Percentiles rank a stretch among this genome's conserved stretches.
Evolutionary conservation across 352 stramenopile genomes (phyloP).

Genomic region (Phytopythium aichiense): DNA sequence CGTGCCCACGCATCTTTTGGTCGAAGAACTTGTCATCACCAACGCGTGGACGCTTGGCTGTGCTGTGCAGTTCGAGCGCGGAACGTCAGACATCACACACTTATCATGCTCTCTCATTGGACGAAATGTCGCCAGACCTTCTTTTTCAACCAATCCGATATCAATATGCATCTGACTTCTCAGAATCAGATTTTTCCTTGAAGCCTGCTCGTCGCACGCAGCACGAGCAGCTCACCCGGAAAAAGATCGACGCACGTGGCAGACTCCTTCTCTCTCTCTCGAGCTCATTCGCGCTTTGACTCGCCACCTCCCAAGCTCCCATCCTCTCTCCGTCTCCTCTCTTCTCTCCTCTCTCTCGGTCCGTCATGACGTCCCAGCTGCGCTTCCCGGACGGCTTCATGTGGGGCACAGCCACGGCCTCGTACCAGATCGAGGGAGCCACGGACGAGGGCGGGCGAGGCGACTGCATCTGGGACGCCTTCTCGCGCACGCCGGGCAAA

Average conservation of each 20-base stretch:
- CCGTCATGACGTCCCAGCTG: constrained; percentile 22
- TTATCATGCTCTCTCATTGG: neutral
- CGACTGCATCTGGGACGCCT: constrained; percentile 90
- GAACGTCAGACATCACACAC: neutral
- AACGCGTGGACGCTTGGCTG: neutral
- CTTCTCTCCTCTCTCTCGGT: neutral
- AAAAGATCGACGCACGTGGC: neutral
- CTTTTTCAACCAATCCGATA: neutral
- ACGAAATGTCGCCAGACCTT: neutral
- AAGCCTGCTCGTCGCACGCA: neutral
- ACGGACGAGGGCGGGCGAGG: constrained; percentile 80
- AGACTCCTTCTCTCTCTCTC: neutral
- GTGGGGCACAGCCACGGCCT: constrained; percentile 86
- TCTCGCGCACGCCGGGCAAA: constrained; percentile 57
- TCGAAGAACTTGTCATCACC: neutral
- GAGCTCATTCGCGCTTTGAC: constrained; percentile 1
- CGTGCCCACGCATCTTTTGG: neutral
- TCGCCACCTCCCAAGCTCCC: neutral
- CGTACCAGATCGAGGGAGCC: constrained; percentile 93
- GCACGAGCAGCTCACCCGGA: neutral
- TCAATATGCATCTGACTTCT: neutral
- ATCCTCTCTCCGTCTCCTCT: neutral
- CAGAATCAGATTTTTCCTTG: neutral
- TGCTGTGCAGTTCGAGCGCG: neutral
- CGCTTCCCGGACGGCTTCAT: constrained; percentile 64